Evolutionary conservation across 2,329 filamentous ascomycete species (phyloP).

Genomic region (Phyllosticta citriasiana): DNA sequence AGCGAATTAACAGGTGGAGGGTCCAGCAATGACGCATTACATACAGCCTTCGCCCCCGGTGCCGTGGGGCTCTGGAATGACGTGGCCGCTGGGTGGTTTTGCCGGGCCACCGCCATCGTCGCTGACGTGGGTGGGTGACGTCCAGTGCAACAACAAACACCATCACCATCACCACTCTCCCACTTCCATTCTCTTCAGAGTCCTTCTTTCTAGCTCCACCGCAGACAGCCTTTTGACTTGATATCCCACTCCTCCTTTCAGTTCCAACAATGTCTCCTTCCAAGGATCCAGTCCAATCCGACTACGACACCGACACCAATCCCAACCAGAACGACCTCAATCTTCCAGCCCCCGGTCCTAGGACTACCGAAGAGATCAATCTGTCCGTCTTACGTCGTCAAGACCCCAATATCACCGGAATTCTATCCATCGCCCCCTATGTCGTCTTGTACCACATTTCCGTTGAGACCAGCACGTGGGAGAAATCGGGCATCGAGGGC

Average conservation of each 20-base stretch:
- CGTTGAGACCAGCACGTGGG: constrained; percentile 58
- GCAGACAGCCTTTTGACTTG: background rate
- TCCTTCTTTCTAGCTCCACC: background rate
- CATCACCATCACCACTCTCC: background rate
- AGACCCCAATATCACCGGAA: constrained; percentile 60
- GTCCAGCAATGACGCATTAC: too few species aligned
- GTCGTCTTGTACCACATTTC: constrained; percentile 78
- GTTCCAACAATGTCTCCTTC: constrained; percentile 23
- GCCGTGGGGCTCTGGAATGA: too few species aligned
- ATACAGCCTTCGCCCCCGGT: too few species aligned
- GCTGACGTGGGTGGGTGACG: too few species aligned
- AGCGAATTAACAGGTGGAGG: too few species aligned
- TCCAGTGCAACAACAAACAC: too few species aligned
- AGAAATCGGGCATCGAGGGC: constrained; percentile 77
- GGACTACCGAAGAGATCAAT: constrained; percentile 80
- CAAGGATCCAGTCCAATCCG: constrained; percentile 38
- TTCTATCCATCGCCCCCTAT: constrained; percentile 74
- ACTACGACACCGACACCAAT: constrained; percentile 42
- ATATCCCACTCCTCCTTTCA: constrained; percentile 15
- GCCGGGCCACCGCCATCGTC: too few species aligned
- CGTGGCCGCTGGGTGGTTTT: too few species aligned
- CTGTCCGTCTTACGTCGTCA: constrained; percentile 74
- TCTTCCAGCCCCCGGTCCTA: constrained; percentile 37
- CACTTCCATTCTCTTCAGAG: background rate
- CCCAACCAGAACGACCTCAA: constrained; percentile 20